Percentiles rank a stretch among this genome's conserved stretches.
Evolutionary conservation across 306 rosid species (phyloP).

Genomic region (Quercus suber): DNA sequence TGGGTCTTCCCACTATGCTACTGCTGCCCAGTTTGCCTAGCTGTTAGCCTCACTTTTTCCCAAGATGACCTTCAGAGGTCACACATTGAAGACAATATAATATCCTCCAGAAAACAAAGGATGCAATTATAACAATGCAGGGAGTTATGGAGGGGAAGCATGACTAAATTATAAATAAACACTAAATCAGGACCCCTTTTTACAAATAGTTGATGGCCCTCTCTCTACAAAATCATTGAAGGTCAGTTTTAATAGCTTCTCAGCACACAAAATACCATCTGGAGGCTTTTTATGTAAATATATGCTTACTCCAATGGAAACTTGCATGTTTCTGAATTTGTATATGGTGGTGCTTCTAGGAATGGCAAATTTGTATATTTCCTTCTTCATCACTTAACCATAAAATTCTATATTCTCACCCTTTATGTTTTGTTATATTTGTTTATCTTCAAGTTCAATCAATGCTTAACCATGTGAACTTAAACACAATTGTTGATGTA

Average conservation of each 20-base stretch:
- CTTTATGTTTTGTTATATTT: too few species aligned
- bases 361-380: not conserved
- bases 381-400: not conserved
- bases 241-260: slow-evolving; percentile 28
- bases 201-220: slow-evolving; percentile 65
- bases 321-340: not conserved
- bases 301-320: not conserved
- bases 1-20: slow-evolving; percentile 50
- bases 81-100: slow-evolving; percentile 26
- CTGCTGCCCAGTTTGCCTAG: slow-evolving; percentile 74
- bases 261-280: not conserved
- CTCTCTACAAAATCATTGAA: slow-evolving; percentile 58
- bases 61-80: slow-evolving; percentile 51
- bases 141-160: slow-evolving; percentile 79
- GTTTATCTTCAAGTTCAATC: too few species aligned
- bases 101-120: slow-evolving; percentile 48
- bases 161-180: slow-evolving; percentile 54
- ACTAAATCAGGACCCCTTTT: slow-evolving; percentile 38
- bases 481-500: too few species aligned
- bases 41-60: slow-evolving; percentile 58
- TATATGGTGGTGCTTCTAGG: not conserved
- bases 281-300: not conserved
- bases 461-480: too few species aligned
- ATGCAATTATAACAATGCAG: slow-evolving; percentile 61
- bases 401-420: not conserved